Evolutionary conservation across 2,329 filamentous ascomycete genomes (phyloP), one percentile per base, ranked within the genome.

Genomic region (Xylariaceae sp.): DNA sequence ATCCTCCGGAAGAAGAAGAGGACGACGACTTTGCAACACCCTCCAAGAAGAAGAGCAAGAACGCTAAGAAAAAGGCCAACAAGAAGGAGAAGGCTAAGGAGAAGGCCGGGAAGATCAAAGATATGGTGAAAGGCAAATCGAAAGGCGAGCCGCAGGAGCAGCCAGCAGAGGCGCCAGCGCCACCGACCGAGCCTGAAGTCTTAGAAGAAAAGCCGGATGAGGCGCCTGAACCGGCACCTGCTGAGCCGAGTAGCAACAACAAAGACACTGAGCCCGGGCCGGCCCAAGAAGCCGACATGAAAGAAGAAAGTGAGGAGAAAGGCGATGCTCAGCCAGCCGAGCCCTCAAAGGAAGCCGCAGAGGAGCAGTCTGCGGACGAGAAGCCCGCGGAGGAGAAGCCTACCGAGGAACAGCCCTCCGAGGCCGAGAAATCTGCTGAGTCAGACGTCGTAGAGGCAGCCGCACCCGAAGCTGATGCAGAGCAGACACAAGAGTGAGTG

Each of bases 21-120:
- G 45, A 43, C 17, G 41, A 37, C 22, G 19, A 19, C 18, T 11
- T 24, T 4, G 12, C 40, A 12, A 28, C 24, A 22, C 37, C 39
- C 12, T 22, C 39, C 28, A 17, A n/a, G 32, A 48, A 47, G 18
- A 31, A 47, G 34, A 42, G 34, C 19, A 52, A 48, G 34, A 38
- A 41, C 30, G 43, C 44, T 4, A 46, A 38, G 31, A 50, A 46
- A 40, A 49, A 36, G 18, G 43, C 48, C 38, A 46, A 46, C 34
- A n/a, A 16, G 12, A 43, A 38, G 35, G 34, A 44, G 15, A 46
- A 48, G 35, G 43, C 41, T 22, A 48, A 47, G 26, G 33, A 42
- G 16, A 44, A 52, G 31, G 37, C 39, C 4, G 43, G 38, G 2
- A 45, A 55, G 39, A 38, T 44, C 17, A 51, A 52, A 37, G 44